Conservation (phyloP, 192 early-diverging fungal species). For the Entomortierella lignicola region DNA sequence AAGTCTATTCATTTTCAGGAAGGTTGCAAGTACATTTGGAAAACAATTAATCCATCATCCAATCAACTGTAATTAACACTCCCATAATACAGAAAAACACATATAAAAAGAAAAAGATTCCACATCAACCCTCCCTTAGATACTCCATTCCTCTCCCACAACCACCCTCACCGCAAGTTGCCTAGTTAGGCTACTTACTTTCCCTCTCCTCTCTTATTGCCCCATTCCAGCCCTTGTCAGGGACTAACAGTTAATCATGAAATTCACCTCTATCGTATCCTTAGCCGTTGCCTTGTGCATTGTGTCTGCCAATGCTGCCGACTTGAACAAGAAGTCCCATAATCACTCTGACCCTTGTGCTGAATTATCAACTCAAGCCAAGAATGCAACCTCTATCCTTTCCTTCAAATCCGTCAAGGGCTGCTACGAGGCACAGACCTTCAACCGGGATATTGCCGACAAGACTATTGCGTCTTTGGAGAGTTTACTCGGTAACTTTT, state of each 20-base stretch:
- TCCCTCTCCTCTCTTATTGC: neutral
- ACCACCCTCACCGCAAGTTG: too few relatives aligned
- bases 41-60: too few relatives aligned
- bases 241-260: constrained; percentile 28
- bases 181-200: neutral
- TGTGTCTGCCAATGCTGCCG: constrained; percentile 19
- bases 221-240: constrained; percentile 54
- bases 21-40: too few relatives aligned
- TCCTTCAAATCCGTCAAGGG: constrained; percentile 25
- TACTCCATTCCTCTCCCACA: too few relatives aligned
- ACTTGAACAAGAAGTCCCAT: constrained; percentile 4
- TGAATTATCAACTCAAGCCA: constrained; percentile 25
- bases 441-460: constrained; percentile 28
- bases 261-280: constrained; percentile 43
- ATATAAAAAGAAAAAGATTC: too few relatives aligned
- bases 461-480: constrained; percentile 34
- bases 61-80: too few relatives aligned
- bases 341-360: constrained; percentile 29
- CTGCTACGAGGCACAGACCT: constrained; percentile 39
- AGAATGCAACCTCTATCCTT: constrained; percentile 6
- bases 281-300: constrained; percentile 34
- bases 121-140: too few relatives aligned
- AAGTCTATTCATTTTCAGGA: too few relatives aligned
- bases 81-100: too few relatives aligned
- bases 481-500: constrained; percentile 44